These are phyloP conservation scores for Scolecobasidium constrictum DNA, from an alignment of 2,329 filamentous ascomycete species.

Conservation along the genomic window DNA sequence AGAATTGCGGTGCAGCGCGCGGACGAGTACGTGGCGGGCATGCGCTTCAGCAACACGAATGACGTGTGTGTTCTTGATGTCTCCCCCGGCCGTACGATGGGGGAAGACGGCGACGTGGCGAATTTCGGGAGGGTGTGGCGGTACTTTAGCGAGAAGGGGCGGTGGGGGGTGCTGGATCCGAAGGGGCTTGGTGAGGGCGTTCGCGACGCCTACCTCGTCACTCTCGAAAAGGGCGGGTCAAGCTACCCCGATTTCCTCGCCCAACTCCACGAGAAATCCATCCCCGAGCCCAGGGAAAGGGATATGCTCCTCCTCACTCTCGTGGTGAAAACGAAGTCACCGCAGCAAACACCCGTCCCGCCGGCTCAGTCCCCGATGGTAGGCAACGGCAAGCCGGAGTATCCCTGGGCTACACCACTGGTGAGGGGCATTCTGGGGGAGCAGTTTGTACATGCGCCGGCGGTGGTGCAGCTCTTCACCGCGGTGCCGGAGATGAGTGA, in stretches of 20 bases:
- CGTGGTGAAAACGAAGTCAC: constrained; percentile 46
- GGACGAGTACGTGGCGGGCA: constrained; percentile 79
- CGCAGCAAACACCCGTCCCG: constrained; percentile 2
- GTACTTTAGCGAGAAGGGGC: constrained; percentile 72
- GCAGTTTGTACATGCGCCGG: constrained; percentile 28
- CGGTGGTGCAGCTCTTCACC: constrained; percentile 28
- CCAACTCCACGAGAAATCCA: constrained; percentile 56
- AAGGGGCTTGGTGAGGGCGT: constrained; percentile 55
- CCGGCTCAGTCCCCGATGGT: constrained; percentile 7
- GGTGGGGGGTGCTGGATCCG: constrained; percentile 75
- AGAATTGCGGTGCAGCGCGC: constrained; percentile 75
- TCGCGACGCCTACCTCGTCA: constrained; percentile 84
- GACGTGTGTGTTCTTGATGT: constrained; percentile 77
- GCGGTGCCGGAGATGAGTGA: constrained; percentile 24
- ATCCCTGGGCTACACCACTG: constrained; percentile 16
- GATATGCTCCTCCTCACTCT: constrained; percentile 75
- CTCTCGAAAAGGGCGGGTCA: constrained; percentile 58
- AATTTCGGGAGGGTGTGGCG: constrained; percentile 68
- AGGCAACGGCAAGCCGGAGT: not conserved
- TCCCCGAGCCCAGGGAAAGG: constrained; percentile 61
- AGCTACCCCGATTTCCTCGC: constrained; percentile 70
- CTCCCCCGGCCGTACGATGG: constrained; percentile 48
- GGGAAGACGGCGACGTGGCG: constrained; percentile 42
- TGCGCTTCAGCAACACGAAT: constrained; percentile 70
- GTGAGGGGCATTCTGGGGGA: constrained; percentile 27